These are phyloP conservation scores for Linum trigynum DNA, from an alignment of 345 rosid genomes.

Conservation along the genomic window DNA sequence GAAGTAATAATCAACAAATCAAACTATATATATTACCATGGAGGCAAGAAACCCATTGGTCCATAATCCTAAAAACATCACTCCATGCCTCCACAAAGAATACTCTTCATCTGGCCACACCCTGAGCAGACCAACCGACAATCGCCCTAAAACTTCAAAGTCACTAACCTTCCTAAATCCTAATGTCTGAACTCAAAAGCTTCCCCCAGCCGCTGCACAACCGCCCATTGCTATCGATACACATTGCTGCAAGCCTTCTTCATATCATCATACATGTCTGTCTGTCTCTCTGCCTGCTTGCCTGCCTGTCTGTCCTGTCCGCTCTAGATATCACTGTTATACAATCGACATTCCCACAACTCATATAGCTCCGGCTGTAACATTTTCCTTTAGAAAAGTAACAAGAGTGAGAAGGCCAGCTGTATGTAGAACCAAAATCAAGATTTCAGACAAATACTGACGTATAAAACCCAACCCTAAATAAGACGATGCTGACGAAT, in stretches of 20 bases:
- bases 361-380: too few species aligned
- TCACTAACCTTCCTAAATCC: slow-evolving; percentile 20
- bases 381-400: not conserved
- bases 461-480: slow-evolving; percentile 24
- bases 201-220: slow-evolving; percentile 6
- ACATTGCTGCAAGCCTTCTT: slow-evolving; percentile 13
- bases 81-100: slow-evolving; percentile 62
- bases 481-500: slow-evolving; percentile 82
- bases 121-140: slow-evolving; percentile 13
- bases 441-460: slow-evolving; percentile 10
- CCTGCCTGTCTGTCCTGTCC: too few species aligned
- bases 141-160: slow-evolving; percentile 19
- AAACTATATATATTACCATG: slow-evolving; percentile 20
- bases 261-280: too few species aligned
- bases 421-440: slow-evolving; percentile 15
- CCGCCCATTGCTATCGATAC: slow-evolving; percentile 4
- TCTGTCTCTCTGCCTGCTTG: too few species aligned
- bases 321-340: too few species aligned
- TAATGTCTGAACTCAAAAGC: slow-evolving; percentile 27
- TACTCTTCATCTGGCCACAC: slow-evolving; percentile 25
- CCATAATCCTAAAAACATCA: slow-evolving; percentile 7
- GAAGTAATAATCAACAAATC: slow-evolving; percentile 29
- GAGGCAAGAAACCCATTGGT: slow-evolving; percentile 17
- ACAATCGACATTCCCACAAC: too few species aligned
- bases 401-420: slow-evolving; percentile 22